Conservation (phyloP, 2,329 filamentous ascomycete genomes). For the Immersiporthe knoxdaviesiana region DNA sequence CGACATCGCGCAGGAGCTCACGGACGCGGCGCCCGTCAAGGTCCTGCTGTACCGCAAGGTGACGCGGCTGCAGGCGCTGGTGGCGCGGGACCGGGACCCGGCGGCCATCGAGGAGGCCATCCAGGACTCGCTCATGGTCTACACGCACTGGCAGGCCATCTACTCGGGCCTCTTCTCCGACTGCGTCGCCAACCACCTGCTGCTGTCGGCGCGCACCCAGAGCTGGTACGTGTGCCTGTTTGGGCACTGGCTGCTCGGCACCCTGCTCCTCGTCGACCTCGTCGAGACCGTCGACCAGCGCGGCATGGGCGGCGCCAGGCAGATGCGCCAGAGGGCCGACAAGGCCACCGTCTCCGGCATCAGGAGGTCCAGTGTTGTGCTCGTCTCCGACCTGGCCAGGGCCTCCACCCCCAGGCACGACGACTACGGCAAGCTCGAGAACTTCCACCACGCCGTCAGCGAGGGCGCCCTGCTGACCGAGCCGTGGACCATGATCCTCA, state of each 20-base stretch:
- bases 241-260: constrained; percentile 61
- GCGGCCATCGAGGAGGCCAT: constrained; percentile 49
- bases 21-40: constrained; percentile 60
- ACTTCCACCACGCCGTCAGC: constrained; percentile 57
- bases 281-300: constrained; percentile 54
- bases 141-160: constrained; percentile 57
- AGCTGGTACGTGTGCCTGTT: constrained; percentile 63
- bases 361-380: constrained; percentile 47
- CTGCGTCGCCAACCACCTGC: constrained; percentile 52
- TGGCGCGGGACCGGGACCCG: constrained; percentile 40
- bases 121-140: constrained; percentile 51
- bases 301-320: constrained; percentile 35
- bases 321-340: constrained; percentile 35
- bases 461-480: constrained; percentile 61
- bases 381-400: constrained; percentile 53
- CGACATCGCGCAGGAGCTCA: constrained; percentile 52
- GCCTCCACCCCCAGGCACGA: constrained; percentile 43
- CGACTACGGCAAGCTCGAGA: constrained; percentile 37
- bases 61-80: constrained; percentile 51
- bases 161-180: constrained; percentile 58
- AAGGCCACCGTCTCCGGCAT: constrained; percentile 45
- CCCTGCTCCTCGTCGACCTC: constrained; percentile 57
- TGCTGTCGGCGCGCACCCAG: constrained; percentile 56
- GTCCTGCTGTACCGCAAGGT: constrained; percentile 61
- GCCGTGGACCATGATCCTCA: constrained; percentile 61